Evolutionary conservation across 129 eudicot genomes (phyloP).

Genomic region (Ambrosia trifida): DNA sequence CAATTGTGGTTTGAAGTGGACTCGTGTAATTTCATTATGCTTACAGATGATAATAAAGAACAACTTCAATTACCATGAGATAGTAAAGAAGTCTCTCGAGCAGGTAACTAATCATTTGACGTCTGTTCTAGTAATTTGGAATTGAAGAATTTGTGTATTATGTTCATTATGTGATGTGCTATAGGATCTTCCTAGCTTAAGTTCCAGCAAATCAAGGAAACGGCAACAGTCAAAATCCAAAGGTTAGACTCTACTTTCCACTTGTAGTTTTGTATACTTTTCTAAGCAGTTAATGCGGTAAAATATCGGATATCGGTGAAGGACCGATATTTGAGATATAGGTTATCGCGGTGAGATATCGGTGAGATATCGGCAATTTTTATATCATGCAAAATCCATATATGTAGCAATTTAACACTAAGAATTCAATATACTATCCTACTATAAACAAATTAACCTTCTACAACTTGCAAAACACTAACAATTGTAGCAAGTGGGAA

Average conservation of each 20-base stretch:
- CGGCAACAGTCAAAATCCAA: constrained; percentile 36
- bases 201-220: constrained; percentile 44
- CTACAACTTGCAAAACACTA: no score
- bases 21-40: constrained; percentile 9
- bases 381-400: no score
- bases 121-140: background rate
- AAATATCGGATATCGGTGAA: no score
- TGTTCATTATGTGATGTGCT: constrained; percentile 18
- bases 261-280: background rate
- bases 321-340: no score
- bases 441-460: no score
- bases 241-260: constrained; percentile 41
- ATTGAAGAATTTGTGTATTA: background rate
- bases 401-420: no score
- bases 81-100: constrained; percentile 46
- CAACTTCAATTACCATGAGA: constrained; percentile 34
- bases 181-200: constrained; percentile 48
- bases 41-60: constrained; percentile 39
- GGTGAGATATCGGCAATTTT: no score
- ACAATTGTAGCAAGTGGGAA: no score
- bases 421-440: no score
- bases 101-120: constrained; percentile 34
- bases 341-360: no score
- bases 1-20: constrained; percentile 9
- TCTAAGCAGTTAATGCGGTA: no score